phyloP scores from a whole-genome alignment of 768 basidiomycete species.

The Trametes coccinea region DNA sequence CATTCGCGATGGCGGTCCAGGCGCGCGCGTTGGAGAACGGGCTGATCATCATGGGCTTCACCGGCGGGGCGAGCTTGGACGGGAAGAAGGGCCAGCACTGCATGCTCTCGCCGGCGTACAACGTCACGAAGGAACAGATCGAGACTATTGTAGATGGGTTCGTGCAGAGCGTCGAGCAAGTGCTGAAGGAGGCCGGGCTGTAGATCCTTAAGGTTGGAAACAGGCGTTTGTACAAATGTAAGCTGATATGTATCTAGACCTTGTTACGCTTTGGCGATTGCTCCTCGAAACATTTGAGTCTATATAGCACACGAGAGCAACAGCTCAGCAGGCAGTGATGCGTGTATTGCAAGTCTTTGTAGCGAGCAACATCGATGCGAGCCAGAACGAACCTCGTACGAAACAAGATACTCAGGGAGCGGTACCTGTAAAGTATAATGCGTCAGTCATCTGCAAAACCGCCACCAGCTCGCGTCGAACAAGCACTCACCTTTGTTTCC shows the following conservation, averaged over 20 bases:
- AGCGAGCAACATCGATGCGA: background rate
- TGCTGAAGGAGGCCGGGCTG: slow-evolving; percentile 43
- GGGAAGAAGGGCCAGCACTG: slow-evolving; percentile 74
- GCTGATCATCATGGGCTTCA: slow-evolving; percentile 72
- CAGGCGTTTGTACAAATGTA: background rate
- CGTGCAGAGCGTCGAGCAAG: slow-evolving; percentile 65
- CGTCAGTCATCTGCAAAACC: background rate
- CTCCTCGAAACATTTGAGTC: too few species aligned
- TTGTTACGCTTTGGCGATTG: too few species aligned
- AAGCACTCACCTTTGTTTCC: slow-evolving; percentile 50
- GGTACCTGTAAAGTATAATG: background rate
- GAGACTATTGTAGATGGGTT: slow-evolving; percentile 66
- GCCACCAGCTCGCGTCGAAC: background rate
- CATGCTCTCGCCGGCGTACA: slow-evolving; percentile 81
- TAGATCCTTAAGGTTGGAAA: background rate
- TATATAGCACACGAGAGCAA: too few species aligned
- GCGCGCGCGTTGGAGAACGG: slow-evolving; percentile 66
- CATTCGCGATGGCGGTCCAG: slow-evolving; percentile 71
- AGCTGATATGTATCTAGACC: background rate
- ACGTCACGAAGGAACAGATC: slow-evolving; percentile 67
- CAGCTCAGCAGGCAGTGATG: background rate
- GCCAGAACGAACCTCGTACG: background rate
- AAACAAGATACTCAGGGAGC: slow-evolving; percentile 2
- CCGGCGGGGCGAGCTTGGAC: slow-evolving; percentile 65
- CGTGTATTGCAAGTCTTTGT: background rate